A percentile compares a stretch with the other conserved stretches of the same genome.
These are phyloP conservation scores for Lepidopterella palustris DNA, from an alignment of 495 filamentous ascomycete genomes.

Conservation along the genomic window DNA sequence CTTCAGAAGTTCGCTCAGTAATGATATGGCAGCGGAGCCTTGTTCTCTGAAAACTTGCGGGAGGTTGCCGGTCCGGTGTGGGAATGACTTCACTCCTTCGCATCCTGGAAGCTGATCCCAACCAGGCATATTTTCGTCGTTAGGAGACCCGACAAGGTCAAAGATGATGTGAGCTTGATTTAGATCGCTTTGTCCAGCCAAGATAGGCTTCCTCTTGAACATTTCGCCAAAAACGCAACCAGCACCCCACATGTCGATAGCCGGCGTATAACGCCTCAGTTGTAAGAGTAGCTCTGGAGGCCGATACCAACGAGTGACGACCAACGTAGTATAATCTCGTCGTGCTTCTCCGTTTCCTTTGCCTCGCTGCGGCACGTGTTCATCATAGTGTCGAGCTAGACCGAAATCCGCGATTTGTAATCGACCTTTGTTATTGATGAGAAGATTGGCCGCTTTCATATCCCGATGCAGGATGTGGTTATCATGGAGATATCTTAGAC, in stretches of 20 bases:
- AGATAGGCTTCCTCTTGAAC: slow-evolving; percentile 88
- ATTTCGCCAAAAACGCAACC: slow-evolving; percentile 98
- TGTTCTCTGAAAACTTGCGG: slow-evolving; percentile 62
- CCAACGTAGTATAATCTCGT: slow-evolving; percentile 87
- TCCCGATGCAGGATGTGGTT: slow-evolving; percentile 89
- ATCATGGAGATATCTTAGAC: slow-evolving; percentile 81
- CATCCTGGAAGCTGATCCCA: slow-evolving; percentile 76
- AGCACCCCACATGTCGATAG: slow-evolving; percentile 97
- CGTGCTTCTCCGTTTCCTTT: slow-evolving; percentile 76
- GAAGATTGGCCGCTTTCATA: slow-evolving; percentile 97
- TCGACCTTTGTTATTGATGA: slow-evolving; percentile 91
- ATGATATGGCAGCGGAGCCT: slow-evolving; percentile 61
- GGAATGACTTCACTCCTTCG: slow-evolving; percentile 63
- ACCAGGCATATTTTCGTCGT: slow-evolving; percentile 87
- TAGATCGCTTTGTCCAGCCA: slow-evolving; percentile 78
- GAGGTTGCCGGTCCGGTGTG: slow-evolving; percentile 58
- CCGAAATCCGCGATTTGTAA: slow-evolving; percentile 98
- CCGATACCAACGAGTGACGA: slow-evolving; percentile 96
- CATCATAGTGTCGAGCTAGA: slow-evolving; percentile 87
- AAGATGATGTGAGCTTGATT: slow-evolving; percentile 92
- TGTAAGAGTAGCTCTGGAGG: slow-evolving; percentile 89
- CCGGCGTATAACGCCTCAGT: slow-evolving; percentile 81
- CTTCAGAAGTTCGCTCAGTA: slow-evolving; percentile 75
- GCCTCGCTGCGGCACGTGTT: slow-evolving; percentile 69
- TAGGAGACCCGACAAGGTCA: slow-evolving; percentile 85